Evolutionary conservation across 345 rosid species (phyloP).

Genomic region (Mangifera indica): DNA sequence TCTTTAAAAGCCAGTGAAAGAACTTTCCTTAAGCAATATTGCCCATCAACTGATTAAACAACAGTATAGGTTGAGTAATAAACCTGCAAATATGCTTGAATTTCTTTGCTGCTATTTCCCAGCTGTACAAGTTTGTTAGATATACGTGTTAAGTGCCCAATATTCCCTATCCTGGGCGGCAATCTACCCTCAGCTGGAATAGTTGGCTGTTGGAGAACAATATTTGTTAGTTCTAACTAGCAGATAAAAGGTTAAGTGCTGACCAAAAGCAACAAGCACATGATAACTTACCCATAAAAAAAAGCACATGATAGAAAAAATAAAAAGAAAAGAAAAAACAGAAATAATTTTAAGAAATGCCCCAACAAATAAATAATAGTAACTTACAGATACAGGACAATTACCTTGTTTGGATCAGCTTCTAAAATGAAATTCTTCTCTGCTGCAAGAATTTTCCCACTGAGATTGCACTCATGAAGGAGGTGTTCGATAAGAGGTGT

Average conservation of each 20-base stretch:
- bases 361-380: too few relatives aligned
- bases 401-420: conserved; percentile 62
- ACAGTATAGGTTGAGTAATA: conserved; percentile 5
- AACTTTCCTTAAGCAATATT: conserved; percentile 10
- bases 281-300: too few relatives aligned
- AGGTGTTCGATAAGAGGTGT: conserved; percentile 58
- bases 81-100: conserved; percentile 77
- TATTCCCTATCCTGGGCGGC: conserved; percentile 74
- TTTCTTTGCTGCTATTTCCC: conserved; percentile 54
- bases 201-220: conserved; percentile 58
- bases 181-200: conserved; percentile 63
- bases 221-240: conserved; percentile 11
- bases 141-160: conserved; percentile 85
- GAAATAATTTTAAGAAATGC: too few relatives aligned
- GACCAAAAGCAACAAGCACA: conserved; percentile 11
- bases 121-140: conserved; percentile 82
- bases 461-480: conserved; percentile 67
- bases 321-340: not conserved
- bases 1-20: not conserved
- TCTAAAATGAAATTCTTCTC: conserved; percentile 52
- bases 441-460: conserved; percentile 70
- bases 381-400: not conserved
- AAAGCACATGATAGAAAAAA: not conserved
- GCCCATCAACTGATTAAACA: not conserved
- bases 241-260: conserved; percentile 16